Base-by-base conservation (phyloP, 2,329 filamentous ascomycete genomes). In the Sporothrix brasiliensis region DNA sequence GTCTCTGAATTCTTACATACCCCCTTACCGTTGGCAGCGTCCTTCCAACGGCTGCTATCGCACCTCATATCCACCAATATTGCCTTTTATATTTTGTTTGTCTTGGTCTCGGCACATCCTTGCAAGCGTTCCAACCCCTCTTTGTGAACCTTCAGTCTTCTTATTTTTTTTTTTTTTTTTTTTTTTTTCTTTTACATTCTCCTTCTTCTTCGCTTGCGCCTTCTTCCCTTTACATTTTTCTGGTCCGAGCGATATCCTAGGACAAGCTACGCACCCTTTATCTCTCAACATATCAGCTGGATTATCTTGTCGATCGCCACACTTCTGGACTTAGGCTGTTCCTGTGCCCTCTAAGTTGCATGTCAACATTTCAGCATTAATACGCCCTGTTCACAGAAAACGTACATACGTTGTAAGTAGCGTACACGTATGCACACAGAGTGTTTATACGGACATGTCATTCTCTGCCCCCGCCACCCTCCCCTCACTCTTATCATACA, bases 261-360 rank as follows among this genome's bases (percentile, higher is more conserved):
- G 5, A 47, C 21, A 27, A 2, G 16, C 11, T n/a, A 44, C 41
- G 14, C 10, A 5, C 34, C n/a, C 14, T 27, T 44, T 53, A 58
- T 70, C 74, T 74, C 75, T 74, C 73, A 73, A 77, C 75, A 73
- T 70, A 70, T 73, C 75, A 72, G 58, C 73, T 75, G 73, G 75
- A 78, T 78, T 74, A 77, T 74, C 78, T 77, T 77, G 77, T 79
- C 73, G 69, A 69, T 75, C 74, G 72, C 75, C 73, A 73, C 74
- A 73, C 73, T 71, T 72, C 72, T 70, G 67, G 72, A 72, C 75
- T 72, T 76, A 75, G 76, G 73, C 75, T 72, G 71, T 63, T 75
- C 41, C 72, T 70, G 75, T 75, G 72, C 72, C 72, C 69, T 65
- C 69, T 70, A 70, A 69, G 72, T 65, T 72, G 73, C 71, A 75